Base-by-base conservation (phyloP, 2,329 filamentous ascomycete genomes). In the Fusarium euwallaceae region DNA sequence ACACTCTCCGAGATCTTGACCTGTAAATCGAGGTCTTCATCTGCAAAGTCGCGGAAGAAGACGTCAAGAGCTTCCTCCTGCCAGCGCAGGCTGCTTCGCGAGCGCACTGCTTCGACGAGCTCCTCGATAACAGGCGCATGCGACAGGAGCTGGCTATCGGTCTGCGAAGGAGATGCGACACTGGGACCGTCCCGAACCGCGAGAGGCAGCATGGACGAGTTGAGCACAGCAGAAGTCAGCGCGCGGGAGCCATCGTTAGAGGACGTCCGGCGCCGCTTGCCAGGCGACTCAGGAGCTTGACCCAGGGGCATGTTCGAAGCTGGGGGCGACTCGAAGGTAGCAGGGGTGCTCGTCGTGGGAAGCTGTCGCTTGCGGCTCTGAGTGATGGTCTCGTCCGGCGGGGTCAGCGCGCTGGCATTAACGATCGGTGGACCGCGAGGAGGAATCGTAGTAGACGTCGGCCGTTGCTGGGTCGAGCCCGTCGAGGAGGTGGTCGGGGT, bases 1-100 rank as follows among this genome's bases (percentile, higher is more conserved):
- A 88, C 86, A 71, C 88, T 88, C 79, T 91, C 89, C 0, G 88
- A 88, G 37, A 91, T 88, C 79, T 88, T 89, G 43, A 91, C 83
- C 82, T 91, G 89, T 66, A 91, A 78, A 74, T 91, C 89, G 69
- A 87, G 82, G 68, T 91, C 88, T 73, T 91, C 89, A 58, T 87
- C 85, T 16, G 85, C 81, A 76, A 91, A 91, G 69, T 91, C 89
- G 36, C 85, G 84, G 80, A 91, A 91, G 76, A 91, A 88, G 6
- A 90, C 84, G 66, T 91, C 89, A 62, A 91, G 83, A 0, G 89
- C 89, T 78, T 88, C 87, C 78, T 91, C 89, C 6, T 87, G 84
- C 88, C 88, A 91, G 41, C 82, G 84, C 7, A 86, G 83, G 7
- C 82, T 79, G n/a, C 77, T 76, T 20, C 84, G 82, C 9, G 81